These are phyloP conservation scores for Athelia sp. DNA, from an alignment of 1,284 basidiomycete genomes.

Conservation along the genomic window DNA sequence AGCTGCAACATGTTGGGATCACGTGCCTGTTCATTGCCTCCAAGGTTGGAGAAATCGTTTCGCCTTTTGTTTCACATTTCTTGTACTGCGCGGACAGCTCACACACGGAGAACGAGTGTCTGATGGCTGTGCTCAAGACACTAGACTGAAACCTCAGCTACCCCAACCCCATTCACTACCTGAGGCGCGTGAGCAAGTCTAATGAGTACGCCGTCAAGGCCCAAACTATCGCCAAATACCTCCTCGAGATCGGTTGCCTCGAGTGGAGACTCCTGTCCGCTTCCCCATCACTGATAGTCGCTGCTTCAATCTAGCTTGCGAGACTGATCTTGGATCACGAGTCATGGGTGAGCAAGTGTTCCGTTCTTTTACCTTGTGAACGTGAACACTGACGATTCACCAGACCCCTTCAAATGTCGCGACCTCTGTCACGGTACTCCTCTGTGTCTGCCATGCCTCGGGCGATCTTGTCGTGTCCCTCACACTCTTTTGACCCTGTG, in stretches of 20 bases:
- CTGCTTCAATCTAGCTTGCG: constrained; percentile 90
- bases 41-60: constrained; percentile 95
- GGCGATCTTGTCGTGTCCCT: too few relatives aligned
- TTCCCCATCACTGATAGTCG: constrained; percentile 84
- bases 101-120: constrained; percentile 84
- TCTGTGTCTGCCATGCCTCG: too few relatives aligned
- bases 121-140: constrained; percentile 90
- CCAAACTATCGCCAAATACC: constrained; percentile 89
- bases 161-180: constrained; percentile 91
- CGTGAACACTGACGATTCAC: too few relatives aligned
- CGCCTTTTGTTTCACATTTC: constrained; percentile 87
- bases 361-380: too few relatives aligned
- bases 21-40: constrained; percentile 92
- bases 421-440: too few relatives aligned
- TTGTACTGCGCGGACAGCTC: constrained; percentile 86
- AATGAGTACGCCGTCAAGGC: constrained; percentile 93
- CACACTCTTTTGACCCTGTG: too few relatives aligned
- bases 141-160: constrained; percentile 91
- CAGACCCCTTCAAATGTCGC: too few relatives aligned
- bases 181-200: constrained; percentile 91
- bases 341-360: constrained; percentile 67
- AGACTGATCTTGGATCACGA: constrained; percentile 79
- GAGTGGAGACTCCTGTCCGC: constrained; percentile 83
- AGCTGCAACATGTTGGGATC: constrained; percentile 93
- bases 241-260: constrained; percentile 87